Evolutionary conservation across 2,329 filamentous ascomycete species (phyloP).

Genomic region (Colletotrichum simmondsii): DNA sequence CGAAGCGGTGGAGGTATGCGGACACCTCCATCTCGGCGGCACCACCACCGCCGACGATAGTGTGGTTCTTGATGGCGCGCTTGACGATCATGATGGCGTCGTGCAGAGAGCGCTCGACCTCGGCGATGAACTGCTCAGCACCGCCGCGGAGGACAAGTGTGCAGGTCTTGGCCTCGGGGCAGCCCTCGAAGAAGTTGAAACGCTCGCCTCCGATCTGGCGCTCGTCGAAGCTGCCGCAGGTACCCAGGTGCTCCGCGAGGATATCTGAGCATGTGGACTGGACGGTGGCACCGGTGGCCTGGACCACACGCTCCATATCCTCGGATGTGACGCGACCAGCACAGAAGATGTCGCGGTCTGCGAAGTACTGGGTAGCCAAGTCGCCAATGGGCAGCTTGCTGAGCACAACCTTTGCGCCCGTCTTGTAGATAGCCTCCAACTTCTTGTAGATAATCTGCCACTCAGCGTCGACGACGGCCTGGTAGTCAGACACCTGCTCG

Average conservation of each 20-base stretch:
- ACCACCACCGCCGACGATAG: slow-evolving; percentile 94
- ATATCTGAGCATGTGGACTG: slow-evolving; percentile 99
- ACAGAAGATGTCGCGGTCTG: slow-evolving; percentile 98
- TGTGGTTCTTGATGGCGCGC: slow-evolving; percentile 93
- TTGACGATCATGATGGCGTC: slow-evolving; percentile 99
- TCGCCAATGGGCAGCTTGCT: slow-evolving; percentile 98
- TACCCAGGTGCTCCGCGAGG: slow-evolving; percentile 86
- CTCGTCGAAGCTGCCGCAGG: slow-evolving; percentile 92
- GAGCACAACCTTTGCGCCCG: slow-evolving; percentile 95
- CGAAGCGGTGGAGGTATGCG: slow-evolving; percentile 90
- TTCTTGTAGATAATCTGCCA: slow-evolving; percentile 99
- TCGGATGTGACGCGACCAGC: slow-evolving; percentile 91
- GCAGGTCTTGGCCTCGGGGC: slow-evolving; percentile 95
- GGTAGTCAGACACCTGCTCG: slow-evolving; percentile 98
- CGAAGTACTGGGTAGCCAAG: slow-evolving; percentile 96
- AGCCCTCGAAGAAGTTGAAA: slow-evolving; percentile 98
- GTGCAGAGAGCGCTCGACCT: slow-evolving; percentile 96
- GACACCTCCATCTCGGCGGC: slow-evolving; percentile 97
- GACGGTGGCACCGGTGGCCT: slow-evolving; percentile 90
- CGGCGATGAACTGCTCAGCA: slow-evolving; percentile 98
- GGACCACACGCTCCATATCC: slow-evolving; percentile 95
- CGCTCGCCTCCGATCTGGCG: slow-evolving; percentile 96
- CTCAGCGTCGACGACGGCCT: slow-evolving; percentile 98
- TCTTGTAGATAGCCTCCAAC: slow-evolving; percentile 93
- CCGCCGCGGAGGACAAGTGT: slow-evolving; percentile 94